These are phyloP conservation scores for Hypsizygus marmoreus DNA, from an alignment of 768 basidiomycete species.

Conservation along the genomic window DNA sequence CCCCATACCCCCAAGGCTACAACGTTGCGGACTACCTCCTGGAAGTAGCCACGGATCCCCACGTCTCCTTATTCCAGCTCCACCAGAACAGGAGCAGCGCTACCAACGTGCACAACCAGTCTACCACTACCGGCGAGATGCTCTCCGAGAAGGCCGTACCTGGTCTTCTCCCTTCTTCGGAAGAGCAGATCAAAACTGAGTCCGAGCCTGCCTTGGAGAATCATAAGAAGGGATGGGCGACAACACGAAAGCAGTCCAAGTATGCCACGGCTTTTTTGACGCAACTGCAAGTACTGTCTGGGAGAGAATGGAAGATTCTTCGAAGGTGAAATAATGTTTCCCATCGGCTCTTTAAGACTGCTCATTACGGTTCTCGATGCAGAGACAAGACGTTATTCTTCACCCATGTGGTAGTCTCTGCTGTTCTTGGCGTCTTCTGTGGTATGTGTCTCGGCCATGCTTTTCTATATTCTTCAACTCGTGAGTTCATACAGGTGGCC, in stretches of 20 bases:
- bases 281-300: conserved; percentile 79
- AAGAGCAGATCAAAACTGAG: conserved; percentile 8
- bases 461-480: not conserved
- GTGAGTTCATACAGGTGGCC: conserved; percentile 54
- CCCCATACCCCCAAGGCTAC: conserved; percentile 74
- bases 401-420: conserved; percentile 72
- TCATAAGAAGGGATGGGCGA: conserved; percentile 12
- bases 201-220: not conserved
- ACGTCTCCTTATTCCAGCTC: conserved; percentile 46
- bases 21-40: conserved; percentile 93
- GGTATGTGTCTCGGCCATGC: conserved; percentile 43
- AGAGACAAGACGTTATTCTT: conserved; percentile 85
- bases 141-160: conserved; percentile 13
- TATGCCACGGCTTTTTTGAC: conserved; percentile 87
- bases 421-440: conserved; percentile 82
- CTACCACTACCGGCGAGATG: too few relatives aligned
- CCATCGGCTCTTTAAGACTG: not conserved
- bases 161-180: not conserved
- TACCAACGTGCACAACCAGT: not conserved
- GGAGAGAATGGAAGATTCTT: conserved; percentile 85
- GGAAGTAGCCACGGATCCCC: conserved; percentile 78
- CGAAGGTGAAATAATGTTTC: conserved; percentile 44
- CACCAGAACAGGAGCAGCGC: conserved; percentile 5
- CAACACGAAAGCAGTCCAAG: conserved; percentile 20
- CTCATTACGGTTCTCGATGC: not conserved